Conservation (phyloP, 2,329 filamentous ascomycete genomes). For the Fusarium sp. region DNA sequence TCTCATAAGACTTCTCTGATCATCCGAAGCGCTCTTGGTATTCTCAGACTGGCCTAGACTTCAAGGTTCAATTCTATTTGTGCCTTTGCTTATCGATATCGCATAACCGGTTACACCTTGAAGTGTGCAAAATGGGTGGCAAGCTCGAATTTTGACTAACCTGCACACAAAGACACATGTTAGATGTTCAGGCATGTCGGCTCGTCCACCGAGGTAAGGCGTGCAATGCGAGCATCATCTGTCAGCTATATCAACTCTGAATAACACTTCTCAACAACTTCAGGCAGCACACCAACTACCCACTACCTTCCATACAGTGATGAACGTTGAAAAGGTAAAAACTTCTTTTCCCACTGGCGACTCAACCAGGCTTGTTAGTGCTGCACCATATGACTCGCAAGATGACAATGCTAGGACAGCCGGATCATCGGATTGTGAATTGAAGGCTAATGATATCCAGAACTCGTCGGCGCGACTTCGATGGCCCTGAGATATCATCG, state of each 20-base stretch:
- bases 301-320: background rate
- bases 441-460: background rate
- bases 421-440: background rate
- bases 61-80: background rate
- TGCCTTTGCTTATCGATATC: background rate
- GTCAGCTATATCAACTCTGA: no score
- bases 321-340: background rate
- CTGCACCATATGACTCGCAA: constrained; percentile 11
- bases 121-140: background rate
- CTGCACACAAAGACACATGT: background rate
- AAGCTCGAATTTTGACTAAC: background rate
- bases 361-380: constrained; percentile 2
- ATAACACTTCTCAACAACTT: no score
- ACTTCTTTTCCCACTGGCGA: background rate
- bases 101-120: background rate
- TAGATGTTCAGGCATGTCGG: no score
- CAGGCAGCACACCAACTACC: no score
- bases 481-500: background rate
- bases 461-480: background rate
- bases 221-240: no score
- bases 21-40: background rate
- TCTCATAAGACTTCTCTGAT: background rate
- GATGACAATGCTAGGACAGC: background rate
- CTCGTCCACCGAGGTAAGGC: background rate
- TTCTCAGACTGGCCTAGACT: background rate